Evolutionary conservation across 768 basidiomycete genomes (phyloP).

Genomic region (Amanita exitialis): DNA sequence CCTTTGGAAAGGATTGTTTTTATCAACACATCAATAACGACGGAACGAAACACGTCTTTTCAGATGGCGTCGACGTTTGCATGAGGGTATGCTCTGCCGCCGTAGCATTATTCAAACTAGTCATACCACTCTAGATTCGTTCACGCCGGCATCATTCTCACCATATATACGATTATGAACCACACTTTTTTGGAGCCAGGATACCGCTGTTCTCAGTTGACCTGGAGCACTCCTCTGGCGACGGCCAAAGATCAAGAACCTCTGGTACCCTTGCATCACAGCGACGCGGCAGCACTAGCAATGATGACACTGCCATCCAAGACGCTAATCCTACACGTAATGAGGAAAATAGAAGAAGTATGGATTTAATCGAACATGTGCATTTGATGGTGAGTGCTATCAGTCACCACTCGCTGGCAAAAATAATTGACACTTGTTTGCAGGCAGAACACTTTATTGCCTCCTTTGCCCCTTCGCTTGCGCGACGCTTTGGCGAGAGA

Average conservation of each 20-base stretch:
- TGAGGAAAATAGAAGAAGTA: neutral
- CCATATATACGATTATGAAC: neutral
- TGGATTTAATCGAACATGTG: neutral
- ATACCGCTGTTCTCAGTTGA: neutral
- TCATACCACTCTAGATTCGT: slow-evolving; percentile 1
- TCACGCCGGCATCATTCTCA: slow-evolving; percentile 3
- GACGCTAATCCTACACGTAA: neutral
- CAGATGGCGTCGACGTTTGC: slow-evolving; percentile 40
- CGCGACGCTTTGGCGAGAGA: neutral
- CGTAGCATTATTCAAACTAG: neutral
- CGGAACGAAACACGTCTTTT: slow-evolving; percentile 50
- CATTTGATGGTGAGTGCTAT: neutral
- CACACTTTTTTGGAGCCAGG: neutral
- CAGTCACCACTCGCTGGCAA: neutral
- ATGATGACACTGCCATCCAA: neutral
- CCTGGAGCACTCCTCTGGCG: neutral
- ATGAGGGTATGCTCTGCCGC: slow-evolving; percentile 34
- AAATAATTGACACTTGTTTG: neutral
- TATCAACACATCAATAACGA: slow-evolving; percentile 64
- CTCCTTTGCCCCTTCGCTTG: neutral
- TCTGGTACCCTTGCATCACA: neutral
- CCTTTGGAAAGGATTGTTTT: slow-evolving; percentile 76
- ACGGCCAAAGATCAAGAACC: neutral
- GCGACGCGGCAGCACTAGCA: neutral
- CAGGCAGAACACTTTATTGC: slow-evolving; percentile 3